These are phyloP conservation scores for Dipteronia dyeriana DNA, from an alignment of 345 rosid species.

Conservation along the genomic window DNA sequence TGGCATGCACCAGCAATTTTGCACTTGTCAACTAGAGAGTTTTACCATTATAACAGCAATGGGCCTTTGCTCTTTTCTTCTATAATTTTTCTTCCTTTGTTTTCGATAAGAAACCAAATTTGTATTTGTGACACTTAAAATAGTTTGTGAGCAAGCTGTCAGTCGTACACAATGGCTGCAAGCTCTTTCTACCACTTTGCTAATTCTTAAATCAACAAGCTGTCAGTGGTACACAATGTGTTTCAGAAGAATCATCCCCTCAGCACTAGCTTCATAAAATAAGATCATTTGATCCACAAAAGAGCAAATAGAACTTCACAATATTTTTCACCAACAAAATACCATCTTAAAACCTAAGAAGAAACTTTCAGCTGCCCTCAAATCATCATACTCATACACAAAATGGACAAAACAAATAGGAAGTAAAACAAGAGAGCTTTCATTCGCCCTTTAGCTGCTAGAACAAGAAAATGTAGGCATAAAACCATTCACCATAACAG, in stretches of 20 bases:
- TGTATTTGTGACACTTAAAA: not conserved
- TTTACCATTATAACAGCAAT: not conserved
- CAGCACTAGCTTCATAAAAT: not conserved
- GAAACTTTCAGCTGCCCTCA: not conserved
- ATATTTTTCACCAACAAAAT: not conserved
- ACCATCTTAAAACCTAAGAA: not conserved
- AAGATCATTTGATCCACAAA: not conserved
- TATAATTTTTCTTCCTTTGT: not conserved
- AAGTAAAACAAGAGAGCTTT: not conserved
- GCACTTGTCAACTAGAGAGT: not conserved
- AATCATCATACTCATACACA: not conserved
- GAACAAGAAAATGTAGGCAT: not conserved
- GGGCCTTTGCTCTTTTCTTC: not conserved
- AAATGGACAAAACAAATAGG: not conserved
- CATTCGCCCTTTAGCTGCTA: not conserved
- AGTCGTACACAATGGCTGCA: too few relatives aligned
- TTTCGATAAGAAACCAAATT: not conserved
- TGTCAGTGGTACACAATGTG: too few relatives aligned
- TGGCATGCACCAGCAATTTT: not conserved
- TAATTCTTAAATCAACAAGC: too few relatives aligned
- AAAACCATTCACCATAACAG: too few relatives aligned
- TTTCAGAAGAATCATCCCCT: not conserved
- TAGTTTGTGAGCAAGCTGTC: not conserved
- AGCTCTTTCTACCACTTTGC: not conserved
- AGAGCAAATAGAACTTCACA: not conserved